Base-by-base conservation (phyloP, 78 protist genomes). In the Dictyostelium purpureum region DNA sequence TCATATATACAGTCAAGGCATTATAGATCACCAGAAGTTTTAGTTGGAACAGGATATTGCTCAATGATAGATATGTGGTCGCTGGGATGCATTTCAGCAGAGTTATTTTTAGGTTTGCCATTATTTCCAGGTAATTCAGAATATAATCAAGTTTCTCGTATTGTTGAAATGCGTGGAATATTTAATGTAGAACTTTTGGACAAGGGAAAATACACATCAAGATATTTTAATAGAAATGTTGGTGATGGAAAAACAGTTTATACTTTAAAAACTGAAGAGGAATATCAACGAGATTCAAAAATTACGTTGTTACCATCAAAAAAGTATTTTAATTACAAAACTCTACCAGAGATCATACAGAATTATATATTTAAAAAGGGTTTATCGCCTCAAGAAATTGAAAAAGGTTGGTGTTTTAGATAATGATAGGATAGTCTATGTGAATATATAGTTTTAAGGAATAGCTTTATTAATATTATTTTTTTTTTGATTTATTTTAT, bases 21-120 rank as follows among this genome's bases (percentile, higher is more conserved):
- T 70, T 98, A 98, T 78, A 85, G 99, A 28, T 81, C 99, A 51
- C 99, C 99, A 35, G 99, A 98, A 65, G 97, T 98, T 26, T 77
- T 98, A 5, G 59, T 98, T 24, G 99, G 99, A 19, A 24, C 52
- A 7, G 67, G 33, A n/a, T 94, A 94, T 79, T 21, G 77, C 26
- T 10, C 75, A 16, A 76, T 95, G 6, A 96, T 98, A 31, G 99
- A 97, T 88, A 94, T 97, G 78, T 97, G 98, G 98, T 87, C 96
- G 10, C 43, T 94, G 43, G 98, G 97, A 18, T 97, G 97, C 77
- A 90, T 95, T 7, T 65, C 87, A 0, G 95, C 96, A 7, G 99
- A 97, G 88, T 83, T 97, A 4, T 96, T 96, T 70, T 70, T 96
- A 37, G 98, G 99, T 6, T 75, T 95, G 16, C 99, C 99, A 14